phyloP scores from a whole-genome alignment of 2,329 filamentous ascomycete species.

The Bipolaris cookei region DNA sequence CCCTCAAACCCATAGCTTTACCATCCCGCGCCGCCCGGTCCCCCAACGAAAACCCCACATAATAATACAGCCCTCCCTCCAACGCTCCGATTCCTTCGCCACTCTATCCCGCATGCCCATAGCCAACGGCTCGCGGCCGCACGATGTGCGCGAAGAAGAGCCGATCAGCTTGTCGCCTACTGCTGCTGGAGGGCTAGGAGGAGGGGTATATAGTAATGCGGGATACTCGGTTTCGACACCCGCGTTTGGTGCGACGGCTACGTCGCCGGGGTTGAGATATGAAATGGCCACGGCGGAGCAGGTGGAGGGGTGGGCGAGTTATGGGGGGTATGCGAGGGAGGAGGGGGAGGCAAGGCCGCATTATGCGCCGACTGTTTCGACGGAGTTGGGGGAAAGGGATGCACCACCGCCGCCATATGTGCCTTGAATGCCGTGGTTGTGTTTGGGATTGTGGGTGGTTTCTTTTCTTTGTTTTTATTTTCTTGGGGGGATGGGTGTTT shows the following conservation, averaged over 20 bases:
- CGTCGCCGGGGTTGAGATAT: conserved; percentile 25
- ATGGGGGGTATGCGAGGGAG: conserved; percentile 32
- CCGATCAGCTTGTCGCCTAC: conserved; percentile 12
- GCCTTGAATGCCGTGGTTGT: conserved; percentile 2
- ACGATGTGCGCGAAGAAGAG: conserved; percentile 14
- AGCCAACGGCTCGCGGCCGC: conserved; percentile 39
- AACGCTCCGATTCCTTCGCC: conserved; percentile 43
- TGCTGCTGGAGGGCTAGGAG: conserved; percentile 16
- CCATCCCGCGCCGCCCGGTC: conserved; percentile 37
- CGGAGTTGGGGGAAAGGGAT: conserved; percentile 30
- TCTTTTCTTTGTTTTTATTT: too few species aligned
- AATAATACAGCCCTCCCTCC: conserved; percentile 39
- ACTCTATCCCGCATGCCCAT: conserved; percentile 46
- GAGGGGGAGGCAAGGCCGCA: not conserved
- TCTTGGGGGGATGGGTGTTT: too few species aligned
- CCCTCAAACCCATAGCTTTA: conserved; percentile 33
- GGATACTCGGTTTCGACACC: conserved; percentile 41
- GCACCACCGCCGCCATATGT: conserved; percentile 20
- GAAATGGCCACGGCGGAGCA: conserved; percentile 18
- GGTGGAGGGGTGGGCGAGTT: conserved; percentile 26
- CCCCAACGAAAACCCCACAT: conserved; percentile 33
- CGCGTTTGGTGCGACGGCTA: conserved; percentile 31
- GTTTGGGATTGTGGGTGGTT: too few species aligned
- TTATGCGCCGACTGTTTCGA: conserved; percentile 31
- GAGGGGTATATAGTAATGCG: conserved; percentile 29